These are phyloP conservation scores for Sanghuangporus baumii DNA, from an alignment of 1,284 basidiomycete genomes.

Conservation along the genomic window DNA sequence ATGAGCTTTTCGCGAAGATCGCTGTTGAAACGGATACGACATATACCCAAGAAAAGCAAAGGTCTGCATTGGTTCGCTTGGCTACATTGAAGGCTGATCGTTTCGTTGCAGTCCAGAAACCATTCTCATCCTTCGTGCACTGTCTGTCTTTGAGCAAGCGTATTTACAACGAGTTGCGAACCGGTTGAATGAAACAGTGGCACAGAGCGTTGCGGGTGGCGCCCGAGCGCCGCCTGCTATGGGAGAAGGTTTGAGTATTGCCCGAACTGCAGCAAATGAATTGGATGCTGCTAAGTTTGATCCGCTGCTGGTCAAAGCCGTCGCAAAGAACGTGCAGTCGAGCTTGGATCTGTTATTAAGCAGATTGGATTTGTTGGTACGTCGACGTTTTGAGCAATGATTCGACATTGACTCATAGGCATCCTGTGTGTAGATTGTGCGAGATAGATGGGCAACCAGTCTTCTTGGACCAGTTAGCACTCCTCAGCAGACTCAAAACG, in stretches of 20 bases:
- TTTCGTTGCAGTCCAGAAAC: slow-evolving; percentile 72
- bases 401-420: not conserved
- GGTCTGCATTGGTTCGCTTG: slow-evolving; percentile 45
- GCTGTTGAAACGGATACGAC: slow-evolving; percentile 91
- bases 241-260: slow-evolving; percentile 71
- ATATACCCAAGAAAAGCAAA: slow-evolving; percentile 80
- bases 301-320: slow-evolving; percentile 74
- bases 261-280: slow-evolving; percentile 80
- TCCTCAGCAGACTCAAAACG: slow-evolving; percentile 72
- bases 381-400: slow-evolving; percentile 22
- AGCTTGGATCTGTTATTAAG: slow-evolving; percentile 63
- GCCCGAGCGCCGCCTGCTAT: slow-evolving; percentile 64
- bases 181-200: slow-evolving; percentile 75
- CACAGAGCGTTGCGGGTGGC: slow-evolving; percentile 66
- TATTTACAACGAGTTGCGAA: slow-evolving; percentile 83
- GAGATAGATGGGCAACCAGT: slow-evolving; percentile 73
- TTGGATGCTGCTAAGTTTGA: slow-evolving; percentile 92
- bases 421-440: slow-evolving; percentile 45
- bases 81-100: not conserved
- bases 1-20: slow-evolving; percentile 94
- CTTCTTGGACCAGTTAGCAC: slow-evolving; percentile 75
- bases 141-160: slow-evolving; percentile 76
- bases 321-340: slow-evolving; percentile 67
- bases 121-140: slow-evolving; percentile 75
- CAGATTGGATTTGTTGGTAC: slow-evolving; percentile 63